These are phyloP conservation scores for Prunus fruticosa DNA, from an alignment of 306 rosid genomes.

Conservation along the genomic window DNA sequence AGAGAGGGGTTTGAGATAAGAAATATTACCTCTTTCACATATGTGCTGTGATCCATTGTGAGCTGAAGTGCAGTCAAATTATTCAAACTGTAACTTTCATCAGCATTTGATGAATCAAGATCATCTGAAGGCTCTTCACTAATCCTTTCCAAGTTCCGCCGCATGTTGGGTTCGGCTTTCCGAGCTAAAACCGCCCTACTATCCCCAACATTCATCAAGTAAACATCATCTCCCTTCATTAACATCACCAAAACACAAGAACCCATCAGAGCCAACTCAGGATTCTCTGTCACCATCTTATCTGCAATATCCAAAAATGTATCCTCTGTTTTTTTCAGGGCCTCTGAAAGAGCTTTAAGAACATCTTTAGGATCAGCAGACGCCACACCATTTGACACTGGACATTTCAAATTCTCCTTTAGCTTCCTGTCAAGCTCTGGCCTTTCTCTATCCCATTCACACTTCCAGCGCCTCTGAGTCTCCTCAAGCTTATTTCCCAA, in stretches of 20 bases:
- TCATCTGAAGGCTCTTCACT: constrained; percentile 29
- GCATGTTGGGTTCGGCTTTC: constrained; percentile 17
- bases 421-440: constrained; percentile 19
- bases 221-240: constrained; percentile 81
- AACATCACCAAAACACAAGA: constrained; percentile 91
- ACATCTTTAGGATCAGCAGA: constrained; percentile 40
- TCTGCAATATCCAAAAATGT: constrained; percentile 48
- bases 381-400: constrained; percentile 15
- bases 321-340: constrained; percentile 58
- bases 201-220: constrained; percentile 89
- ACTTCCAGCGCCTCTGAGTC: constrained; percentile 28
- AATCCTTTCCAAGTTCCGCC: constrained; percentile 26
- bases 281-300: constrained; percentile 44
- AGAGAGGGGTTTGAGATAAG: not conserved
- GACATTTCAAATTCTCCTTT: constrained; percentile 2
- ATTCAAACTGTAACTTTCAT: constrained; percentile 14
- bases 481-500: constrained; percentile 10
- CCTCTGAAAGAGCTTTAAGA: constrained; percentile 56
- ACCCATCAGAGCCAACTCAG: constrained; percentile 86
- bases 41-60: constrained; percentile 68
- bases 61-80: constrained; percentile 52
- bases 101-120: constrained; percentile 20
- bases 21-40: constrained; percentile 51
- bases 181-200: constrained; percentile 68
- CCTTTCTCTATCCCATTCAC: constrained; percentile 44